Conservation (phyloP, 2,329 filamentous ascomycete genomes). For the Colletotrichum shisoi region DNA sequence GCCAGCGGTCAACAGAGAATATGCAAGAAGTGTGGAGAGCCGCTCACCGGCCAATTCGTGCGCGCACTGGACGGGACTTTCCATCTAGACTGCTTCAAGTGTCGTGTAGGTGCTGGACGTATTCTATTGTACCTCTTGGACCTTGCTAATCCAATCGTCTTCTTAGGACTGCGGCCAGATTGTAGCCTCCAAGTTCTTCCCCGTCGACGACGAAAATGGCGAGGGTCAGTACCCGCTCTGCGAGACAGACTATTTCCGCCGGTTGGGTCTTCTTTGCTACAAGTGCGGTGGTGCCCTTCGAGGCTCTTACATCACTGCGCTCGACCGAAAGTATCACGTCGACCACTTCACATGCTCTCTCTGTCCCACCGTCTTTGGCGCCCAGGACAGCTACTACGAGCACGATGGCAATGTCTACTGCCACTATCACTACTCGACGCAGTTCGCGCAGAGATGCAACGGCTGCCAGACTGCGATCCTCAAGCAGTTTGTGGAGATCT, state of each 20-base stretch:
- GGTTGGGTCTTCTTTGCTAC: slow-evolving; percentile 88
- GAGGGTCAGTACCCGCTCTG: slow-evolving; percentile 91
- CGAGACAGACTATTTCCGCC: slow-evolving; percentile 96
- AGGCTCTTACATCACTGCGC: slow-evolving; percentile 95
- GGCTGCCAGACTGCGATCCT: slow-evolving; percentile 96
- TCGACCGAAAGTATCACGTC: slow-evolving; percentile 98
- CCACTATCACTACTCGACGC: slow-evolving; percentile 98
- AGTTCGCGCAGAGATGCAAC: slow-evolving; percentile 94
- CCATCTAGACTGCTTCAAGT: slow-evolving; percentile 97
- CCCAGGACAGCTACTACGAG: slow-evolving; percentile 98
- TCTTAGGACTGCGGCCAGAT: slow-evolving; percentile 92
- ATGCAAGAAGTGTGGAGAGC: slow-evolving; percentile 88
- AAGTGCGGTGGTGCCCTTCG: slow-evolving; percentile 91
- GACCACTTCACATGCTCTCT: slow-evolving; percentile 99
- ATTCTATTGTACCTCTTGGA: slow-evolving; percentile 22
- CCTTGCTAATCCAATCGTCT: slow-evolving; percentile 25
- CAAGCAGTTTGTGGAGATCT: slow-evolving; percentile 99
- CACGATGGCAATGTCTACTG: slow-evolving; percentile 97
- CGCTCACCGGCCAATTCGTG: slow-evolving; percentile 93
- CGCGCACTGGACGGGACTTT: slow-evolving; percentile 92
- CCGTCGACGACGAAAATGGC: slow-evolving; percentile 88
- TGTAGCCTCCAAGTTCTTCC: slow-evolving; percentile 98
- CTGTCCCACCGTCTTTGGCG: slow-evolving; percentile 96
- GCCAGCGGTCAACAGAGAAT: slow-evolving; percentile 68
- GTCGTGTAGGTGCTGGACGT: slow-evolving; percentile 68